These are phyloP conservation scores for Toxoplasma gondii DNA, from an alignment of 169 alveolate genomes.

Conservation along the genomic window DNA sequence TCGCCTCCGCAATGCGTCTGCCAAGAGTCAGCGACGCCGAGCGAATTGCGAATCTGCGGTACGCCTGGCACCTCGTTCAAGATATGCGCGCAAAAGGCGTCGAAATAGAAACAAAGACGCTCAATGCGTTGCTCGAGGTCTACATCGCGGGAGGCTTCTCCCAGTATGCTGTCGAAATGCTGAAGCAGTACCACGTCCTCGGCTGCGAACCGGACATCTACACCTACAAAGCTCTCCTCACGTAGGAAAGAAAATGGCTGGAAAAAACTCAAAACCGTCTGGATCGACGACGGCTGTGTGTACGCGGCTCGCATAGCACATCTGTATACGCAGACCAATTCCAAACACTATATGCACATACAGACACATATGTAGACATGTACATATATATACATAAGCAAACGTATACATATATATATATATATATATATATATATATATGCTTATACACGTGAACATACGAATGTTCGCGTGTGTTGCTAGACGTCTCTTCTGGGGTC, in stretches of 20 bases:
- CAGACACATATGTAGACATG: no score
- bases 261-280: background rate
- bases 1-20: constrained; percentile 72
- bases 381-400: background rate
- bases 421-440: background rate
- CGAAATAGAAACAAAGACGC: constrained; percentile 38
- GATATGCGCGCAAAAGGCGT: constrained; percentile 50
- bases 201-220: constrained; percentile 60
- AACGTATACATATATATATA: background rate
- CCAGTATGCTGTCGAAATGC: constrained; percentile 84
- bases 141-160: constrained; percentile 81
- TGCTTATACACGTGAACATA: no score
- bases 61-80: constrained; percentile 81
- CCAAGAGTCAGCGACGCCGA: constrained; percentile 63
- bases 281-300: background rate
- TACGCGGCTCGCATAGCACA: background rate
- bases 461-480: no score
- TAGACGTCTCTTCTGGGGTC: no score
- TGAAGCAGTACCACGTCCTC: constrained; percentile 76
- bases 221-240: constrained; percentile 72
- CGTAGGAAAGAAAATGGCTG: constrained; percentile 48
- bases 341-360: background rate
- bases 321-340: no score
- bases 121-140: constrained; percentile 80
- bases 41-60: constrained; percentile 70